A percentile compares a stretch with the other conserved stretches of the same genome.
These are phyloP conservation scores for Exophiala xenobiotica DNA, from an alignment of 2,329 filamentous ascomycete genomes.

Conservation along the genomic window DNA sequence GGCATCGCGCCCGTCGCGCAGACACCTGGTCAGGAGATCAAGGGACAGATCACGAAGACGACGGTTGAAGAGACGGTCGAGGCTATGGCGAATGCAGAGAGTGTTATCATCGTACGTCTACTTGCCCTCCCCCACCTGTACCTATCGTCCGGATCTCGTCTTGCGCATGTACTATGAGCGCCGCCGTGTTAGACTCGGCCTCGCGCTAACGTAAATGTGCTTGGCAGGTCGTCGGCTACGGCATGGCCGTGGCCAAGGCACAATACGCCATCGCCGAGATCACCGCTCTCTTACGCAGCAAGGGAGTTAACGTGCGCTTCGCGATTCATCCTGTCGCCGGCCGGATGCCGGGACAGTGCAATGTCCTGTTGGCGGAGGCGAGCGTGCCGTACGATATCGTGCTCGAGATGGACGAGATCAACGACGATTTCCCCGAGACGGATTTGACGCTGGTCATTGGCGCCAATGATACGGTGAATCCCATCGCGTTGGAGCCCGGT, in stretches of 20 bases:
- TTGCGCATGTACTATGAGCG: too few species aligned
- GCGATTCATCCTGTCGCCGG: constrained; percentile 89
- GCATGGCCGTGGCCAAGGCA: constrained; percentile 91
- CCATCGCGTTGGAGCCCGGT: constrained; percentile 79
- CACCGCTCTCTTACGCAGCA: constrained; percentile 68
- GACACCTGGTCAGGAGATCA: constrained; percentile 66
- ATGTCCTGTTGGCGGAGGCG: constrained; percentile 84
- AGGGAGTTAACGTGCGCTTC: constrained; percentile 79
- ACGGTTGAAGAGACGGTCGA: constrained; percentile 80
- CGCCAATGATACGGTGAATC: constrained; percentile 90
- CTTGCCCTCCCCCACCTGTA: too few species aligned
- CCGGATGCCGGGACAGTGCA: constrained; percentile 90
- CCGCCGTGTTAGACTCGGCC: too few species aligned
- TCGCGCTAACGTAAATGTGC: too few species aligned
- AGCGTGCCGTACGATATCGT: constrained; percentile 89
- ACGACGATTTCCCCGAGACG: constrained; percentile 83
- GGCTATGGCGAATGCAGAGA: constrained; percentile 71
- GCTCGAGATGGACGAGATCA: constrained; percentile 94
- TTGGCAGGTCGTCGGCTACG: constrained; percentile 70
- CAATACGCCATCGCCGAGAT: constrained; percentile 89
- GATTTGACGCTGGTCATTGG: constrained; percentile 87
- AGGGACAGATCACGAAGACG: constrained; percentile 75
- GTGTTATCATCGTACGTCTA: constrained; percentile 65
- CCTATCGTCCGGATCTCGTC: too few species aligned
- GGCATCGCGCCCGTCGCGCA: constrained; percentile 67